Evolutionary conservation across 495 filamentous ascomycete species (phyloP).

Genomic region (Aspergillus diversus): DNA sequence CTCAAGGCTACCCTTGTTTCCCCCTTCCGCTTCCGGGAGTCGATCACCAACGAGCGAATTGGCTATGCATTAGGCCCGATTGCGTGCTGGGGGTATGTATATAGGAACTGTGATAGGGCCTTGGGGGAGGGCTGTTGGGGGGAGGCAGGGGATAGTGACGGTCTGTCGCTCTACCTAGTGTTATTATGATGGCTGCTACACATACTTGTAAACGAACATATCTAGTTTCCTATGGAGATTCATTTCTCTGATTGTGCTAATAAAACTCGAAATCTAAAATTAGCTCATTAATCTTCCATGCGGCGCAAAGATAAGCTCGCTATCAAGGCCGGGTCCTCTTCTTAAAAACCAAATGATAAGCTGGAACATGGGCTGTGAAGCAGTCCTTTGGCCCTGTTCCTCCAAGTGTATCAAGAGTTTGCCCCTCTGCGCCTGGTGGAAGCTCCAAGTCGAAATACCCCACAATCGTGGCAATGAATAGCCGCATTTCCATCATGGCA

Average conservation of each 20-base stretch:
- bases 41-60: conserved; percentile 4
- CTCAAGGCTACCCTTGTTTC: conserved; percentile 23
- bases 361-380: conserved; percentile 22
- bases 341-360: conserved; percentile 21
- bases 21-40: conserved; percentile 22
- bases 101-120: too few species aligned
- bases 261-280: too few species aligned
- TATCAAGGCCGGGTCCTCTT: conserved; percentile 1
- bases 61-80: neutral
- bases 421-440: conserved; percentile 24
- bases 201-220: too few species aligned
- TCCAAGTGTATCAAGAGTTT: conserved; percentile 17
- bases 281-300: neutral
- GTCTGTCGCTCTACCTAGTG: too few species aligned
- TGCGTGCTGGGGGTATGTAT: neutral
- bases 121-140: too few species aligned
- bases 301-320: neutral
- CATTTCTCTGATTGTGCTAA: too few species aligned
- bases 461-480: conserved; percentile 33
- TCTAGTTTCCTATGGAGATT: too few species aligned
- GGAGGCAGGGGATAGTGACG: too few species aligned
- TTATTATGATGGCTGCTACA: too few species aligned
- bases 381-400: conserved; percentile 19
- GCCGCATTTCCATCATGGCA: conserved; percentile 40
- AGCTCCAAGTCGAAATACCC: conserved; percentile 37